Base-by-base conservation (phyloP, 2,329 filamentous ascomycete genomes). In the Beauveria pseudobassiana region DNA sequence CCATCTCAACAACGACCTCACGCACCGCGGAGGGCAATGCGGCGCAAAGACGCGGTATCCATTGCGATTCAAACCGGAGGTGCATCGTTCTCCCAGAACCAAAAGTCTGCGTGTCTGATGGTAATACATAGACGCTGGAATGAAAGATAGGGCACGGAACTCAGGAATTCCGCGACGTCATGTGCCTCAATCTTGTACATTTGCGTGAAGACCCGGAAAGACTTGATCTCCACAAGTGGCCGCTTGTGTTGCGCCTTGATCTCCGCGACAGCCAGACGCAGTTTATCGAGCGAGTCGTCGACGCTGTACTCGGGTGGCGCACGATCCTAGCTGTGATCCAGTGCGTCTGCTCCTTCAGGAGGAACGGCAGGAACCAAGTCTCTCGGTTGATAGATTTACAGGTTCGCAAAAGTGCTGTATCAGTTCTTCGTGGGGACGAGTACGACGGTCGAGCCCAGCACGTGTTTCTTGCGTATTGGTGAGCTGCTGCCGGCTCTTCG, bases 41-140 rank as follows among this genome's bases (percentile, higher is more conserved):
- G 0, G 30, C 6, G 24, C 64, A 61, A 1, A 71, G 54, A 0
- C 16, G 43, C 5, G 65, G 30, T n/a, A 79, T 71, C 77, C 78
- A 80, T 0, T 42, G 10, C 1, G 69, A 70, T 1, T 70, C 65
- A 30, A 80, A 73, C 5, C 65, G 62, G 6, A 81, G 67, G 70
- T 4, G 65, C 48, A 56, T 79, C 72, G 0, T 54, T 0, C 64
- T 80, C 76, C 78, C 77, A 79, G 20, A 55, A 69, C 76, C 77
- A 80, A 72, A 78, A 81, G 63, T 82, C 80, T 2, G 78, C 73
- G 62, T 82, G 80, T 0, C 79, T 75, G 8, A 82, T 73, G 0
- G 78, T 82, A 12, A 82, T 66, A 0, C 74, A 78, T 1, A 82
- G 56, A 2, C 63, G 65, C 1, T 68, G 69, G 0, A 78, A 77